Evolutionary conservation across 176 grass and related monocot species (phyloP).

Genomic region (Paspalum notatum): DNA sequence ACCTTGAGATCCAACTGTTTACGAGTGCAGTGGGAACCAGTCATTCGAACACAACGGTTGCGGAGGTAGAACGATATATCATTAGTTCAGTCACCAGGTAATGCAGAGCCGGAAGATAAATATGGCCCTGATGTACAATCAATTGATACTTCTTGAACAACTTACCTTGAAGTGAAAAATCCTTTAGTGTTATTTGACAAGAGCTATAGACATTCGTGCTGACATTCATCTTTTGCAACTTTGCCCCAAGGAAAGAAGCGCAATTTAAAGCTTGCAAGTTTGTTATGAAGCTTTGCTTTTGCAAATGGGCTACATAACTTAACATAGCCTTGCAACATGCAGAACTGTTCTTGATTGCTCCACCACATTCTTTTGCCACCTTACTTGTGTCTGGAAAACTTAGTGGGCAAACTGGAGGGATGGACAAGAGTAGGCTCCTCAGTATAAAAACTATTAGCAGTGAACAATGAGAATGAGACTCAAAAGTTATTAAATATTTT

Average conservation of each 20-base stretch:
- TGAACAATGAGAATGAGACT: slow-evolving; percentile 20
- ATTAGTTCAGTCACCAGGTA: slow-evolving; percentile 42
- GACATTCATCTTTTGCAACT: slow-evolving; percentile 94
- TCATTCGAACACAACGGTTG: slow-evolving; percentile 22
- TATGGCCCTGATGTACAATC: neutral
- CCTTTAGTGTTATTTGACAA: slow-evolving; percentile 89
- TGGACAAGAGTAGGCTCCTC: slow-evolving; percentile 30
- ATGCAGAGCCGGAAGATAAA: slow-evolving; percentile 15
- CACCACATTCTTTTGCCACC: slow-evolving; percentile 74
- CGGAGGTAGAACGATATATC: slow-evolving; percentile 39
- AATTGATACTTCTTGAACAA: slow-evolving; percentile 33
- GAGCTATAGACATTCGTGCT: slow-evolving; percentile 76
- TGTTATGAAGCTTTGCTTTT: slow-evolving; percentile 99
- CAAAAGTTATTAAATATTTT: neutral
- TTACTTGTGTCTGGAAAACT: slow-evolving; percentile 82
- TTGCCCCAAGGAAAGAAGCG: slow-evolving; percentile 70
- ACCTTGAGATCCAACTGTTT: slow-evolving; percentile 98
- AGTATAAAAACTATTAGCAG: slow-evolving; percentile 18
- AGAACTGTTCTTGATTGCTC: slow-evolving; percentile 60
- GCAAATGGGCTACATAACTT: slow-evolving; percentile 88
- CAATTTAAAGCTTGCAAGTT: slow-evolving; percentile 97
- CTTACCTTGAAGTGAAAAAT: slow-evolving; percentile 99
- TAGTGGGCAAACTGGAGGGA: slow-evolving; percentile 76
- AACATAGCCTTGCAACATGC: slow-evolving; percentile 78
- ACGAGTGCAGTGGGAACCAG: slow-evolving; percentile 29